Evolutionary conservation across 1,139 yeast genomes (phyloP).

Genomic region (Hansenula lynferdii): DNA sequence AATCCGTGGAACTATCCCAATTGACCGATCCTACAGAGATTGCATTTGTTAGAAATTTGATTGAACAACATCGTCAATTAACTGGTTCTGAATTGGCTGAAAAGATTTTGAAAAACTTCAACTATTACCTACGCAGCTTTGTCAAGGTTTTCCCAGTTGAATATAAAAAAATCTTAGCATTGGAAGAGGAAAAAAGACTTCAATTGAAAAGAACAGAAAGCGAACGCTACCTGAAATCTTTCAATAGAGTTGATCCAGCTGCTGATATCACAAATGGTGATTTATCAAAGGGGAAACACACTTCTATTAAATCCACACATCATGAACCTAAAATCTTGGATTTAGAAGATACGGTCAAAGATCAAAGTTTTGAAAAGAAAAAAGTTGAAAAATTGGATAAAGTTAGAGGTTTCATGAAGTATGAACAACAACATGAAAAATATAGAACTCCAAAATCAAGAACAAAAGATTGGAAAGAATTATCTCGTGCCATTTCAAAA

Average conservation of each 20-base stretch:
- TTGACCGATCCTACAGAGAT: constrained; percentile 87
- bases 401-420: constrained; percentile 88
- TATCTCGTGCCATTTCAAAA: constrained; percentile 74
- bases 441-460: constrained; percentile 77
- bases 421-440: constrained; percentile 82
- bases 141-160: constrained; percentile 93
- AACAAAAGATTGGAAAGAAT: constrained; percentile 89
- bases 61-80: constrained; percentile 94
- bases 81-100: constrained; percentile 91
- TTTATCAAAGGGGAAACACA: constrained; percentile 43
- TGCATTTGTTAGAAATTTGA: constrained; percentile 88
- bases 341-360: constrained; percentile 82
- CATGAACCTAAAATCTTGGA: constrained; percentile 84
- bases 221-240: constrained; percentile 53
- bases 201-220: constrained; percentile 55
- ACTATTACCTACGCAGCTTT: constrained; percentile 81
- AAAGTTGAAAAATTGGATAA: constrained; percentile 65
- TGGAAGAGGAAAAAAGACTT: constrained; percentile 66
- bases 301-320: constrained; percentile 38
- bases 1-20: constrained; percentile 73
- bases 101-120: constrained; percentile 77
- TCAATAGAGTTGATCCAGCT: constrained; percentile 69
- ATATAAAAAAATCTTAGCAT: constrained; percentile 84
- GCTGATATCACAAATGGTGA: constrained; percentile 90
- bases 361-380: constrained; percentile 59